Conservation (phyloP, 2,329 filamentous ascomycete species). For the Cordyceps cicadae region DNA sequence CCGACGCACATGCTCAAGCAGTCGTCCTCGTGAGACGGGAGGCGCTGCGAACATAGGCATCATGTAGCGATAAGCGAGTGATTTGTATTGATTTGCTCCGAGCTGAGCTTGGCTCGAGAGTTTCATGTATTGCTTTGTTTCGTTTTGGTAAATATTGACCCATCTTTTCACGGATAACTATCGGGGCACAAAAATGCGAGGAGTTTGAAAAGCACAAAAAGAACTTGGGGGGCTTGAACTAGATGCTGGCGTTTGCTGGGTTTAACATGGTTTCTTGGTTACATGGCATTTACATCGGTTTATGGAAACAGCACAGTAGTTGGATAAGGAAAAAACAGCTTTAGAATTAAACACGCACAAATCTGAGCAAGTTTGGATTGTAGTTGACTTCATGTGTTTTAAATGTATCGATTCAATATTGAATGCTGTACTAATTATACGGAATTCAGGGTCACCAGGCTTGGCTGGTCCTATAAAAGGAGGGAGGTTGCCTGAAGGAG, state of each 20-base stretch:
- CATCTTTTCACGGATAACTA: background rate
- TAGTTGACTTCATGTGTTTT: background rate
- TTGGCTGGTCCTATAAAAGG: background rate
- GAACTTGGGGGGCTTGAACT: background rate
- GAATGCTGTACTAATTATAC: background rate
- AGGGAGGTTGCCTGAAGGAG: no score
- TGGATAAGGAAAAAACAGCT: background rate
- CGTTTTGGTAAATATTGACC: background rate
- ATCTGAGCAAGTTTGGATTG: background rate
- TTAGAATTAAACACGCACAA: background rate
- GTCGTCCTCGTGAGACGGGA: constrained; percentile 3
- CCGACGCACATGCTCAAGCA: constrained; percentile 48
- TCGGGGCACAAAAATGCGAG: background rate
- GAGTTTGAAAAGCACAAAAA: constrained; percentile 1
- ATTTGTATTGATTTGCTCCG: background rate
- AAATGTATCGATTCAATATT: background rate
- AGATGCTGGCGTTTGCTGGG: background rate
- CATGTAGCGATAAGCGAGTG: background rate
- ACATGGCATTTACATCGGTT: background rate
- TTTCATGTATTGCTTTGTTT: background rate
- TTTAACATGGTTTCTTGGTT: background rate
- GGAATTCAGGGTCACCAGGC: background rate
- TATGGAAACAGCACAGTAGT: background rate
- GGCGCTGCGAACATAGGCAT: no score
- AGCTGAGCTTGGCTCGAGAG: background rate